Evolutionary conservation across 352 stramenopile species (phyloP), one percentile per base, ranked within the genome.

Genomic region (Hyaloperonospora brassicae): DNA sequence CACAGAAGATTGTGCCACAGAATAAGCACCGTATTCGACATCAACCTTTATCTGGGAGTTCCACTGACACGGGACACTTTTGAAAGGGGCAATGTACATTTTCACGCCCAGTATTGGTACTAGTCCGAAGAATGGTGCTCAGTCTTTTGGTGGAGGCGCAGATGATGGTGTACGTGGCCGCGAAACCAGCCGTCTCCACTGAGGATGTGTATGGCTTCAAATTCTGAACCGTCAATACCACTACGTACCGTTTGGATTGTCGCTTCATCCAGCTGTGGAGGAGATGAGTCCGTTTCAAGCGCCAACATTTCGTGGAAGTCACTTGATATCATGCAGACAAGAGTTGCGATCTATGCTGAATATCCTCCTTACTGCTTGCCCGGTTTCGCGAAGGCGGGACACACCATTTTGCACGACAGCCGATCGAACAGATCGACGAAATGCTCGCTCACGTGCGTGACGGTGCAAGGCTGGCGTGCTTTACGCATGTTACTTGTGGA

Each of bases 401-500:
- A 60, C 64, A 5, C 64, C 67, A 14, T 79, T 66, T 55, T 86
- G 75, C 57, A 59, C 46, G 6, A 57, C 45, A 6, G 60, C 64
- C 1, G 72, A 86, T 54, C 72, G 72, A 22, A 57, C 70, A 10
- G 72, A 83, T 36, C 51, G 81, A 14, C 62, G 83, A 6, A 62
- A 44, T 13, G 27, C 31, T n/a, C 47, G 17, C 8, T 65, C 48
- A 5, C 55, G 53, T 10, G 48, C 65, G 17, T 75, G 64, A 27
- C n/a, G 72, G 2, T 85, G 74, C 58, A 75, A 72, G 21, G 67
- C 50, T 24, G 81, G 70, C 50, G 67, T 75, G 39, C 55, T n/a
- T n/a, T 85, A 47, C 72, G 82, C 49, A 64, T 85, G 66, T 30
- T 85, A 13, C 47, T 85, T 14, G 52, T 79, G 14, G 72, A 81